Evolutionary conservation across 1,284 basidiomycete genomes (phyloP).

Genomic region (Heterobasidion annosum): DNA sequence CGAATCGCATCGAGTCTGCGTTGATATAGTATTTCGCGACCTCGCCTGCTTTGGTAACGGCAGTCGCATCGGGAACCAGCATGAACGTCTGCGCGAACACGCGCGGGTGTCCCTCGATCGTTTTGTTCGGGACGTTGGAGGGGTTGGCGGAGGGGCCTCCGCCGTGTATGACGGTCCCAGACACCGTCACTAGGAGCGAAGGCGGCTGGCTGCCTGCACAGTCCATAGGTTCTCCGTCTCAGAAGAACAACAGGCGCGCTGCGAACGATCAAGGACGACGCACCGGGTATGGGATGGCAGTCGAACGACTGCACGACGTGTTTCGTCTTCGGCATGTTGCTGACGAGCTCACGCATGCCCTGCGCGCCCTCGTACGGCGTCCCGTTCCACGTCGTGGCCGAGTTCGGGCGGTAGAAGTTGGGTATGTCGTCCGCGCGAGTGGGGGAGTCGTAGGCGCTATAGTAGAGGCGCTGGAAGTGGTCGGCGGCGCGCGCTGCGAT

Average conservation of each 20-base stretch:
- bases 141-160: slow-evolving; percentile 48
- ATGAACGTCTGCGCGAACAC: slow-evolving; percentile 84
- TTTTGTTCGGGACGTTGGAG: slow-evolving; percentile 36
- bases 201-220: slow-evolving; percentile 60
- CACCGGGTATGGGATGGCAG: slow-evolving; percentile 81
- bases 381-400: slow-evolving; percentile 81
- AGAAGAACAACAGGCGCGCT: slow-evolving; percentile 1
- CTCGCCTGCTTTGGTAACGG: slow-evolving; percentile 54
- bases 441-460: slow-evolving; percentile 68
- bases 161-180: slow-evolving; percentile 72
- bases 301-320: slow-evolving; percentile 82
- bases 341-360: slow-evolving; percentile 54
- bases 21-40: slow-evolving; percentile 74
- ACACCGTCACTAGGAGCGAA: slow-evolving; percentile 68
- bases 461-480: slow-evolving; percentile 71
- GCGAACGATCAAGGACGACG: slow-evolving; percentile 11
- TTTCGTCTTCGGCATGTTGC: slow-evolving; percentile 63
- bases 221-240: background rate
- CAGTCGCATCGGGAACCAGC: slow-evolving; percentile 64
- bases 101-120: slow-evolving; percentile 67
- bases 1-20: slow-evolving; percentile 69
- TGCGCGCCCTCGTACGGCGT: slow-evolving; percentile 65
- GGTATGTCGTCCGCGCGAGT: slow-evolving; percentile 62
- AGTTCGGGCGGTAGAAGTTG: slow-evolving; percentile 67
- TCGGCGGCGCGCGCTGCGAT: slow-evolving; percentile 75